phyloP scores from a whole-genome alignment of 441 rosid species.

The Codiaeum variegatum region DNA sequence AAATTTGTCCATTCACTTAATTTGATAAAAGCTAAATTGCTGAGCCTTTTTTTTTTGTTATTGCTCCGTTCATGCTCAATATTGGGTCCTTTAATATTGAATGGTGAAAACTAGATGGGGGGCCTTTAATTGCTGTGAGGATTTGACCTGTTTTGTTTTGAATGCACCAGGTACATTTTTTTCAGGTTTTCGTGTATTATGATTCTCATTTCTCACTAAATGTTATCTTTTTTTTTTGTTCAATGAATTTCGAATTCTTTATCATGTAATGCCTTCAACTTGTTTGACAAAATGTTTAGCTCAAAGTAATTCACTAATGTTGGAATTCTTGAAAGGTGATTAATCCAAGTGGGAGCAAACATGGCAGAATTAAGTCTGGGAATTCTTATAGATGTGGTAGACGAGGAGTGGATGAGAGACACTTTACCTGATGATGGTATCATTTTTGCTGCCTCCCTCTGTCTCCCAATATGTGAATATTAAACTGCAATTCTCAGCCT shows the following conservation, averaged over 20 bases:
- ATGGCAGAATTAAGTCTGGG: constrained; percentile 77
- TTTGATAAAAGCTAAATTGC: no score
- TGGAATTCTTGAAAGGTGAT: neutral
- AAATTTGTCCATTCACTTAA: no score
- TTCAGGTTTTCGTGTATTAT: no score
- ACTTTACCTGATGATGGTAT: constrained; percentile 88
- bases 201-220: no score
- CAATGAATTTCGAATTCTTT: neutral
- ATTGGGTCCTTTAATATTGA: no score
- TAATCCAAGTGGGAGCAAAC: constrained; percentile 13
- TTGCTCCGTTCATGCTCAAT: no score
- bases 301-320: neutral
- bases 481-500: neutral
- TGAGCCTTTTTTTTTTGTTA: no score
- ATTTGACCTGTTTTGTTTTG: no score
- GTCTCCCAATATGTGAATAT: neutral
- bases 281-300: neutral
- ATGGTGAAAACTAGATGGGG: no score
- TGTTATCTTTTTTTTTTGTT: no score
- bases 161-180: no score
- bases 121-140: no score
- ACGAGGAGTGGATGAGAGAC: constrained; percentile 95
- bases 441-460: neutral
- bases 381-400: constrained; percentile 79
- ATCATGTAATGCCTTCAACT: neutral